Conservation (phyloP, 805 yeast species). For the Yarrowia deformans region DNA sequence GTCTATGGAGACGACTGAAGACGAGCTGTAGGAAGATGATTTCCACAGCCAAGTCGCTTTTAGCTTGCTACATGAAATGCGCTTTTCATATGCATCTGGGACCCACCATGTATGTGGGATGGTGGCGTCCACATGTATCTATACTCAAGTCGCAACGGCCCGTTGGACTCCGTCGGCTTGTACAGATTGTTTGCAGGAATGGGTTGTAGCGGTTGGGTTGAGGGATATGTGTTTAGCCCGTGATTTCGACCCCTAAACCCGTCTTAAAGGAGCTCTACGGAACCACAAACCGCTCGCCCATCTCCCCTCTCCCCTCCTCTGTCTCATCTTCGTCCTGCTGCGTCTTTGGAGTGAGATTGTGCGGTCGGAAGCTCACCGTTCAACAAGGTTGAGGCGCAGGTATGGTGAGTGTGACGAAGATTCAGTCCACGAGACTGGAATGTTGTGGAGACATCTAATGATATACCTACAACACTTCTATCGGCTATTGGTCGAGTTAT, state of each 20-base stretch:
- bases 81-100: not conserved
- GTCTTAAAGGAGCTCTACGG: not conserved
- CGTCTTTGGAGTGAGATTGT: conserved; percentile 26
- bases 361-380: conserved; percentile 1
- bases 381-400: conserved; percentile 21
- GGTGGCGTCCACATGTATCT: not conserved
- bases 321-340: not conserved
- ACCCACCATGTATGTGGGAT: not conserved
- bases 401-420: no score
- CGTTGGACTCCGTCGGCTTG: conserved; percentile 22
- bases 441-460: no score
- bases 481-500: no score
- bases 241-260: no score
- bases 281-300: not conserved
- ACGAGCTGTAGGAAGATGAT: no score
- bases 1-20: no score
- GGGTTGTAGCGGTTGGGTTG: not conserved
- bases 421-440: no score
- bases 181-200: not conserved
- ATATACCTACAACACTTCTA: no score
- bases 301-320: not conserved
- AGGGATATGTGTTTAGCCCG: no score
- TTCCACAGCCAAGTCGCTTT: no score
- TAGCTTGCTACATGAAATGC: no score
- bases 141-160: conserved; percentile 2